A percentile compares a stretch with the other conserved stretches of the same genome.
Conservation (phyloP, 306 rosid genomes). For the Acmispon strigosus region DNA sequence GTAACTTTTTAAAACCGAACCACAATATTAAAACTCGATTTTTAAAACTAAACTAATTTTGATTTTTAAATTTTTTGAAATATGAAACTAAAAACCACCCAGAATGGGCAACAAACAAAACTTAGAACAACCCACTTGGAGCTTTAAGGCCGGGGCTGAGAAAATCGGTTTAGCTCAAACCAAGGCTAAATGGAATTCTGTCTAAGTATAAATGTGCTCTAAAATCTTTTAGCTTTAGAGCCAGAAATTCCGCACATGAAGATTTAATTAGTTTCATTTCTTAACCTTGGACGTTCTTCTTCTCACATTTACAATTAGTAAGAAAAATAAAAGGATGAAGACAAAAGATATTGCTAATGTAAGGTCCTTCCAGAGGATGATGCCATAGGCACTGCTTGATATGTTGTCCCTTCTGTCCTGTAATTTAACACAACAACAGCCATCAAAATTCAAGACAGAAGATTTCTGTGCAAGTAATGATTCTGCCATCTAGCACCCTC, state of each 20-base stretch:
- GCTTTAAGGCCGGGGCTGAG: neutral
- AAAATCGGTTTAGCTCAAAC: neutral
- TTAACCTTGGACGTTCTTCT: slow-evolving; percentile 74
- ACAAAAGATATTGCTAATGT: slow-evolving; percentile 27
- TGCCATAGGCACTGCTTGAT: slow-evolving; percentile 22
- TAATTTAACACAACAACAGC: slow-evolving; percentile 13
- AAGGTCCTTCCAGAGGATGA: slow-evolving; percentile 37
- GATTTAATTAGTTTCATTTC: slow-evolving; percentile 28
- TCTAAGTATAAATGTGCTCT: slow-evolving; percentile 1
- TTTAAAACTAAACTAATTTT: too few species aligned
- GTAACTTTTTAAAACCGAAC: too few species aligned
- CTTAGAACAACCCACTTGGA: neutral
- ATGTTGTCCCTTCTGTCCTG: slow-evolving; percentile 55
- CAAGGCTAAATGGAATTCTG: neutral
- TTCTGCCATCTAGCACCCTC: neutral
- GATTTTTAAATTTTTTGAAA: too few species aligned
- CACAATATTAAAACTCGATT: too few species aligned
- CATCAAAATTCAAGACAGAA: slow-evolving; percentile 11
- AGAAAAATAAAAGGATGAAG: slow-evolving; percentile 32
- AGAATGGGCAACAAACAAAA: slow-evolving; percentile 4
- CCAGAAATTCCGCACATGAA: neutral
- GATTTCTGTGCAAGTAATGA: neutral
- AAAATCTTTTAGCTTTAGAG: neutral
- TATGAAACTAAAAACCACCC: too few species aligned
- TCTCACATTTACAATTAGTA: slow-evolving; percentile 52